These are phyloP conservation scores for Ogataea trehaloabstinens DNA, from an alignment of 805 yeast species.

Conservation along the genomic window DNA sequence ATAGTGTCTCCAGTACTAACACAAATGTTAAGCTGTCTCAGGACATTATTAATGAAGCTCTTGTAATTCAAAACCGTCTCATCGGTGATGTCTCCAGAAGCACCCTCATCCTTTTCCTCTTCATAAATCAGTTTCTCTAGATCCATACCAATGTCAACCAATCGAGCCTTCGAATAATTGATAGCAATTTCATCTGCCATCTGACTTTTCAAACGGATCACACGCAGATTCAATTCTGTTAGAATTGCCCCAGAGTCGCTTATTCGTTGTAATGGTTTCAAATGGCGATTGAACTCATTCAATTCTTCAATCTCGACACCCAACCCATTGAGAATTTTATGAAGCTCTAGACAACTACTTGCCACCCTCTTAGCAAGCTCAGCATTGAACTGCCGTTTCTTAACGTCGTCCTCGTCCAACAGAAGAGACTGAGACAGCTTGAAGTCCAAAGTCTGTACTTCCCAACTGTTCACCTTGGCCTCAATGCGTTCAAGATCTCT, in stretches of 20 bases:
- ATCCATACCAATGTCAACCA: conserved; percentile 64
- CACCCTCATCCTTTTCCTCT: conserved; percentile 15
- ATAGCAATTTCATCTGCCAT: conserved; percentile 53
- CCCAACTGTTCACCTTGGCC: conserved; percentile 50
- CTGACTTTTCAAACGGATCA: conserved; percentile 48
- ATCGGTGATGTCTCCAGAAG: conserved; percentile 32
- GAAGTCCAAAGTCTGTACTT: conserved; percentile 50
- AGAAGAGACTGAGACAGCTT: conserved; percentile 35
- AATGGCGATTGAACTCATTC: conserved; percentile 39
- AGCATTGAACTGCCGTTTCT: conserved; percentile 46
- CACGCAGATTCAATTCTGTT: conserved; percentile 43
- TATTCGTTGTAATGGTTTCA: conserved; percentile 46
- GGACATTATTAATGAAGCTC: conserved; percentile 54
- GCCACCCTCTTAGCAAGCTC: conserved; percentile 56
- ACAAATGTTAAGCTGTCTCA: conserved; percentile 57
- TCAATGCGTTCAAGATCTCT: conserved; percentile 51
- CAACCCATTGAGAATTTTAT: conserved; percentile 40
- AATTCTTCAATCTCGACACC: conserved; percentile 45
- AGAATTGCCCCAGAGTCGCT: conserved; percentile 52
- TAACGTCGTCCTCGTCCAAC: conserved; percentile 19
- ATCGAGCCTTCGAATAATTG: conserved; percentile 62
- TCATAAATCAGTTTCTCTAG: conserved; percentile 41
- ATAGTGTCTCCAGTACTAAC: conserved; percentile 52
- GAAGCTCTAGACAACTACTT: conserved; percentile 46
- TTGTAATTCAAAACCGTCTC: conserved; percentile 51